Evolutionary conservation across 2,329 filamentous ascomycete species (phyloP).

Genomic region (Cladobotryum protrusum): DNA sequence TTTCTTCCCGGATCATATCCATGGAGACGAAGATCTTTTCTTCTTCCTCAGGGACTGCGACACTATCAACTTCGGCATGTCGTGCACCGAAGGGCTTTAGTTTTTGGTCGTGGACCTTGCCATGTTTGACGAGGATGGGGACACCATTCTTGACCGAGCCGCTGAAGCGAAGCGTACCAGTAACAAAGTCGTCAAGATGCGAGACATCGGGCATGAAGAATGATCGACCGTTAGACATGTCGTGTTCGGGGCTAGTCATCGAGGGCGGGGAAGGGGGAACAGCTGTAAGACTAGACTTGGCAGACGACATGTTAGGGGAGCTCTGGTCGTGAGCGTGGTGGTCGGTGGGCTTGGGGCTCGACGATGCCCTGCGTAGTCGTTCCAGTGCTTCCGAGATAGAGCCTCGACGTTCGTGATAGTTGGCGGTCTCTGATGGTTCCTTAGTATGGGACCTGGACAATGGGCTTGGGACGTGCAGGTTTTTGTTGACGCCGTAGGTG

Average conservation of each 20-base stretch:
- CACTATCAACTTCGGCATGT: conserved; percentile 45
- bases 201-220: conserved; percentile 50
- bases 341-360: conserved; percentile 24
- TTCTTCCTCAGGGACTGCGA: conserved; percentile 47
- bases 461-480: conserved; percentile 31
- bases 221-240: conserved; percentile 41
- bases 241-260: conserved; percentile 26
- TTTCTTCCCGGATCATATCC: conserved; percentile 56
- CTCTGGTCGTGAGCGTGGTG: conserved; percentile 18
- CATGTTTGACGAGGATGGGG: conserved; percentile 50
- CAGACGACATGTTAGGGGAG: conserved; percentile 32
- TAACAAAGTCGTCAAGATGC: conserved; percentile 52
- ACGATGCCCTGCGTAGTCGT: conserved; percentile 30
- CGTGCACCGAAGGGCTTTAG: conserved; percentile 27
- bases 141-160: conserved; percentile 47
- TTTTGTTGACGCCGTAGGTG: conserved; percentile 21
- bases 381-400: conserved; percentile 31
- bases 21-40: conserved; percentile 54
- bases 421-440: conserved; percentile 22
- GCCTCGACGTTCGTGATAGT: conserved; percentile 20
- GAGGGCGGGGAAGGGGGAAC: conserved; percentile 33
- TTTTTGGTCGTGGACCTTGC: conserved; percentile 40
- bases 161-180: conserved; percentile 47
- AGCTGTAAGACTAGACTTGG: conserved; percentile 36
- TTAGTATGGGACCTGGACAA: conserved; percentile 30